phyloP scores from a whole-genome alignment of 805 yeast genomes.

The Lipomyces anomalus region DNA sequence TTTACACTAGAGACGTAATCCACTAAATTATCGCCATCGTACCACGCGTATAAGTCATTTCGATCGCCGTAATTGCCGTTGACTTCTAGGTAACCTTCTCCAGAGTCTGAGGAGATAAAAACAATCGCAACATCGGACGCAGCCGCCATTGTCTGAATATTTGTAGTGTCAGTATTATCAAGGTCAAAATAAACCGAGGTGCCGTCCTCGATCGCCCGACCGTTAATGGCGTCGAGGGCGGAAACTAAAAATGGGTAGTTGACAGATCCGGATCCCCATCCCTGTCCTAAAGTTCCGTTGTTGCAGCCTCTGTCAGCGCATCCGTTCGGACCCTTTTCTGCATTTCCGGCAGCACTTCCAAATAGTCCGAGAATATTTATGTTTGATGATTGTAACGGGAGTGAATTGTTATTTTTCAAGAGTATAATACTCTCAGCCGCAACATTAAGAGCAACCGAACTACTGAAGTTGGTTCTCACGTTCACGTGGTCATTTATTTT shows the following conservation, averaged over 20 bases:
- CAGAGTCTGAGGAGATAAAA: constrained; percentile 50
- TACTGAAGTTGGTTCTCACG: constrained; percentile 41
- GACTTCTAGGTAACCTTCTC: constrained; percentile 54
- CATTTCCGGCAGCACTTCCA: constrained; percentile 50
- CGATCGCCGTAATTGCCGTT: constrained; percentile 58
- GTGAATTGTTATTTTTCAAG: constrained; percentile 47
- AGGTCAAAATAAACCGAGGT: constrained; percentile 42
- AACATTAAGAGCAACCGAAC: constrained; percentile 44
- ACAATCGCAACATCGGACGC: constrained; percentile 50
- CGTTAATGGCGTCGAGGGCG: constrained; percentile 51
- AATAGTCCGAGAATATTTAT: constrained; percentile 40
- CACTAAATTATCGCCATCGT: constrained; percentile 52
- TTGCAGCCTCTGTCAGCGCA: constrained; percentile 46
- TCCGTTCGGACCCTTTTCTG: constrained; percentile 48
- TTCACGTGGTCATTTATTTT: constrained; percentile 52
- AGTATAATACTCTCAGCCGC: constrained; percentile 55
- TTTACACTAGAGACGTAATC: constrained; percentile 45
- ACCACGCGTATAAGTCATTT: constrained; percentile 50
- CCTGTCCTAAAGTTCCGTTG: constrained; percentile 50
- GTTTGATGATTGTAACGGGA: constrained; percentile 43
- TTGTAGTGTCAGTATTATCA: constrained; percentile 45
- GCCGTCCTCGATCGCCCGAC: constrained; percentile 42
- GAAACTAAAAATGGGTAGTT: constrained; percentile 52
- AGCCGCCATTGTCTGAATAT: constrained; percentile 42
- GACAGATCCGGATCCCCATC: constrained; percentile 63